Percentiles rank a stretch among this genome's conserved stretches.
These are phyloP conservation scores for Solanum gandarillasii DNA, from an alignment of 257 asterid genomes.

Conservation along the genomic window DNA sequence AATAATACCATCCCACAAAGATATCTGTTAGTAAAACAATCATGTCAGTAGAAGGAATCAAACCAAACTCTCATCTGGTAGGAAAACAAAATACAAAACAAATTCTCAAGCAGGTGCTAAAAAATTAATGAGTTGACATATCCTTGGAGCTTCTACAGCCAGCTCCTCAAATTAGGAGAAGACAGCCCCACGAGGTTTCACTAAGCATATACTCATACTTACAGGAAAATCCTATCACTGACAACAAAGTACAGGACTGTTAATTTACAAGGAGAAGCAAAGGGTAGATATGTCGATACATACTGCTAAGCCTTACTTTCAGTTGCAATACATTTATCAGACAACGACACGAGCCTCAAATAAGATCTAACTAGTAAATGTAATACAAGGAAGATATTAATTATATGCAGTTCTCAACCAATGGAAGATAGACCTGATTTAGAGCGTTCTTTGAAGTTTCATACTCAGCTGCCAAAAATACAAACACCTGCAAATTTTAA, in stretches of 20 bases:
- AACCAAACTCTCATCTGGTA: not conserved
- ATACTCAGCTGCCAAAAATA: slow-evolving; percentile 92
- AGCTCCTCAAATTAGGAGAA: not conserved
- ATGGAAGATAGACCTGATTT: slow-evolving; percentile 52
- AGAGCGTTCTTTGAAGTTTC: slow-evolving; percentile 68
- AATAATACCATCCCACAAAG: slow-evolving; percentile 88
- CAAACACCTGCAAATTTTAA: slow-evolving; percentile 63
- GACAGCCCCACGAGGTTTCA: not conserved
- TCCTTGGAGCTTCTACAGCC: not conserved
- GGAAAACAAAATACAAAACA: not conserved
- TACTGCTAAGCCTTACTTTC: not conserved
- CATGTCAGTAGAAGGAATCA: not conserved
- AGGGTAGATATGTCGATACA: not conserved
- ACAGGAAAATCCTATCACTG: not conserved
- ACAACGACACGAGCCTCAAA: not conserved
- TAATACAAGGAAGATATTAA: not conserved
- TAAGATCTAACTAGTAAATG: not conserved
- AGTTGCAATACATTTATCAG: not conserved
- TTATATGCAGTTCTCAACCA: not conserved
- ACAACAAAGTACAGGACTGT: not conserved
- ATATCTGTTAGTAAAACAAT: slow-evolving; percentile 37
- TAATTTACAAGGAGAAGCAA: not conserved
- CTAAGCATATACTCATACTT: not conserved
- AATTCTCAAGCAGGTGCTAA: not conserved
- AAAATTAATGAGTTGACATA: not conserved